Base-by-base conservation (phyloP, 2,329 filamentous ascomycete genomes). In the Colletotrichum ledebouriae region DNA sequence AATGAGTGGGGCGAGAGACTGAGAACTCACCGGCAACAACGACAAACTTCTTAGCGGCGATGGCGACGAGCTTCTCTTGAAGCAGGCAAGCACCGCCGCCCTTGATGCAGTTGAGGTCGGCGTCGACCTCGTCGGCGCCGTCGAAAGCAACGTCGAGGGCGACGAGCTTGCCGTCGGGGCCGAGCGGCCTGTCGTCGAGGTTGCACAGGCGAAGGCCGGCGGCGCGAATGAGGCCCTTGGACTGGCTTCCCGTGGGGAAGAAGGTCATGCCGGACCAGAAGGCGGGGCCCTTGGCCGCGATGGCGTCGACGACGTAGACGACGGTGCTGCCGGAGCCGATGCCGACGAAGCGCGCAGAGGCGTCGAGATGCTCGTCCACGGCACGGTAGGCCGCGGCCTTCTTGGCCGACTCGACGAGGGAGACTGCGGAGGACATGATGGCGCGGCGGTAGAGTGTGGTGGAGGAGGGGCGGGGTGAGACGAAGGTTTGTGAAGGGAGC, bases 31-130 rank as follows among this genome's bases (percentile, higher is more conserved):
- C 91, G 64, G 93, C 94, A 66, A 97, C 93, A 74, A 93, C 95
- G 71, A 98, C 86, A 76, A 98, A 97, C 77, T 93, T 92, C 80
- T 89, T 92, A 3, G 94, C 91, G 57, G 92, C 88, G 69, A 93
- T 89, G 5, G 94, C 94, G 4, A 99, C 94, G 41, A 99, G 85
- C 84, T 99, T 99, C 83, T 99, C 96, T 80, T 98, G 96, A 83
- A 97, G 97, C 64, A 98, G 82, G 80, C 96, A 99, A n/a, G 94
- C 96, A 67, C 96, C 96, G 57, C 96, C 96, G 62, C 96, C 96
- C 84, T 98, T 98, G 83, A 99, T 98, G 77, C 95, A 94, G 81
- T 98, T 99, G 69, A 99, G 82, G 59, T 97, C 92, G 53, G 93
- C 90, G 77, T 99, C 96, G 37, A 99, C 94, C 83, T 99, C 96